A percentile compares a stretch with the other conserved stretches of the same genome.
These are phyloP conservation scores for Mycena citricolor DNA, from an alignment of 1,284 basidiomycete species.

Conservation along the genomic window DNA sequence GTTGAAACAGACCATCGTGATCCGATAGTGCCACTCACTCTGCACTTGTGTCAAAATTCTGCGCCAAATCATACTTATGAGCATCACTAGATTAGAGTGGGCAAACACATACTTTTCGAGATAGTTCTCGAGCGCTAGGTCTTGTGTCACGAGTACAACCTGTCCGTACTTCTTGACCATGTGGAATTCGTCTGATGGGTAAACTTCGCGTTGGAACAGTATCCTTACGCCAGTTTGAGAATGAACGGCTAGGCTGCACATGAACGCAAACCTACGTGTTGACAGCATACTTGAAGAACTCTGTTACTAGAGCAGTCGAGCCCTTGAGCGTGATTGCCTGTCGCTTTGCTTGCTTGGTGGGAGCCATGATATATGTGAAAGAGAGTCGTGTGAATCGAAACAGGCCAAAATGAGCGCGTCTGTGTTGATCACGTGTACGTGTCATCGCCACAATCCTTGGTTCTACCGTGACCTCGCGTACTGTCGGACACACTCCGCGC, in stretches of 20 bases:
- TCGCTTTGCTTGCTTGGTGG: conserved; percentile 61
- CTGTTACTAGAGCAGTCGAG: conserved; percentile 92
- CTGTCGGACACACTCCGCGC: too few species aligned
- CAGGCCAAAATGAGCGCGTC: conserved; percentile 1
- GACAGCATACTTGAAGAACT: conserved; percentile 98
- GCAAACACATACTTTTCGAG: conserved; percentile 65
- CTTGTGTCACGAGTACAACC: conserved; percentile 92
- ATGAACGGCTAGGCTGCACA: conserved; percentile 13
- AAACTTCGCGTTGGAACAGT: conserved; percentile 95
- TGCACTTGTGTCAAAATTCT: conserved; percentile 91
- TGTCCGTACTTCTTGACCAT: conserved; percentile 99
- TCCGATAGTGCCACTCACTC: conserved; percentile 50
- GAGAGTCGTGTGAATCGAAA: too few species aligned
- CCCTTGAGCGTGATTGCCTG: conserved; percentile 94
- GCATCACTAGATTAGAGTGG: conserved; percentile 9
- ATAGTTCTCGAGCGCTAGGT: conserved; percentile 90
- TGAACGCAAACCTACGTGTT: conserved; percentile 69
- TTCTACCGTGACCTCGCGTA: too few species aligned
- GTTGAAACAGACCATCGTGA: conserved; percentile 7
- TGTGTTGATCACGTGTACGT: too few species aligned
- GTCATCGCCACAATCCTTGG: too few species aligned
- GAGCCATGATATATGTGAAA: conserved; percentile 1
- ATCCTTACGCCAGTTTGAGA: conserved; percentile 55
- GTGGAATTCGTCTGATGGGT: conserved; percentile 98
- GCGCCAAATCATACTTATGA: conserved; percentile 12